phyloP scores from a whole-genome alignment of 768 basidiomycete species.

The Aureoboletus auriporus region DNA sequence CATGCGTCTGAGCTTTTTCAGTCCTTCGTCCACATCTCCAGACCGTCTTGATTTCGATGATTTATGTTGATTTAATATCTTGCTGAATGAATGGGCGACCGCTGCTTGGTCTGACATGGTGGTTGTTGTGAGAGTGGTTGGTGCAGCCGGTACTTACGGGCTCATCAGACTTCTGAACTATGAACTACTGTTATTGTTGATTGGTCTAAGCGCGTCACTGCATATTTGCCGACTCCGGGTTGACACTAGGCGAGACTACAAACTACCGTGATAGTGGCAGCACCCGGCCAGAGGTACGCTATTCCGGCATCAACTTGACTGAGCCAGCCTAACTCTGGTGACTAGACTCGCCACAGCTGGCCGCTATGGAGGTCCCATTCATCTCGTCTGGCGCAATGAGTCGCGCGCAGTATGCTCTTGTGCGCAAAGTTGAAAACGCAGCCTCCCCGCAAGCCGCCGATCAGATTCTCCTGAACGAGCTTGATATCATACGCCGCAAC shows the following conservation, averaged over 20 bases:
- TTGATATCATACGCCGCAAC: conserved; percentile 50
- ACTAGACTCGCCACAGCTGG: neutral
- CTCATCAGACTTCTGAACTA: no score
- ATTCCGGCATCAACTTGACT: conserved; percentile 2
- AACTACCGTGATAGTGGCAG: neutral
- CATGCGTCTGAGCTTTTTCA: conserved; percentile 82
- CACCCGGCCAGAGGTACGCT: conserved; percentile 15
- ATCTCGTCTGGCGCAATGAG: conserved; percentile 73
- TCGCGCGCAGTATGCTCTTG: conserved; percentile 71
- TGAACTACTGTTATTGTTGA: neutral
- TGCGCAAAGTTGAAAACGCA: conserved; percentile 67
- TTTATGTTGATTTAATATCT: conserved; percentile 71
- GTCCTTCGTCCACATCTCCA: conserved; percentile 70
- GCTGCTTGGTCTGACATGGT: conserved; percentile 25
- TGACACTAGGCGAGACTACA: neutral
- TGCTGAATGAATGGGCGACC: conserved; percentile 71
- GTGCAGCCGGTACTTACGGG: neutral
- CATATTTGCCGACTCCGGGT: neutral
- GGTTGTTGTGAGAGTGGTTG: conserved; percentile 1
- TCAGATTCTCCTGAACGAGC: conserved; percentile 54
- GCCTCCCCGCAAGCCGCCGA: conserved; percentile 55
- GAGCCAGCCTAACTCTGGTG: neutral
- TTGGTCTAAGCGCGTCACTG: neutral
- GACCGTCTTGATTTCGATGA: conserved; percentile 60
- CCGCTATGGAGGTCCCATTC: conserved; percentile 74